Conservation (phyloP, 192 early-diverging fungal species). For the Coemansia reversa region DNA sequence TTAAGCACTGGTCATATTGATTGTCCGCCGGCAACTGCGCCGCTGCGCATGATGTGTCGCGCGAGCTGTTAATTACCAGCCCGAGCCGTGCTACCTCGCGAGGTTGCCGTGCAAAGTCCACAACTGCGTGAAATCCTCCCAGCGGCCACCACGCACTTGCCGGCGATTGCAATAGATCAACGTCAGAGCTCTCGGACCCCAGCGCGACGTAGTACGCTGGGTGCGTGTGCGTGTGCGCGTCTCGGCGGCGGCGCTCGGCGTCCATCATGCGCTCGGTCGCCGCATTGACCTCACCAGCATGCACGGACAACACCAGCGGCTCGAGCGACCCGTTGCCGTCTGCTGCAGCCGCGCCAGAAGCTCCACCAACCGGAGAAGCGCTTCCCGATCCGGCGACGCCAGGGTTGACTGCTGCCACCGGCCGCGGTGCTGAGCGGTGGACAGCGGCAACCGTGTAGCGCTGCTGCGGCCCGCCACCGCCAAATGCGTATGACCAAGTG, state of each 20-base stretch:
- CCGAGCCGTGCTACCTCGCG: slow-evolving; percentile 5
- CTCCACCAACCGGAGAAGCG: background rate
- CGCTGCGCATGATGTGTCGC: slow-evolving; percentile 14
- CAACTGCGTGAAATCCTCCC: slow-evolving; percentile 36
- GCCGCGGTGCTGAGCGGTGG: slow-evolving; percentile 20
- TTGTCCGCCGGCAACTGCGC: slow-evolving; percentile 17
- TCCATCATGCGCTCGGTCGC: slow-evolving; percentile 47
- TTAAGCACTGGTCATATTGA: slow-evolving; percentile 29
- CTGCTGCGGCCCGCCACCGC: slow-evolving; percentile 7
- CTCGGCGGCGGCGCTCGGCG: slow-evolving; percentile 19
- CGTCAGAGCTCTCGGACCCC: slow-evolving; percentile 30
- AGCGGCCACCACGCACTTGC: slow-evolving; percentile 41
- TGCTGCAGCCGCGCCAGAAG: background rate
- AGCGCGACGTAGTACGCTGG: slow-evolving; percentile 30
- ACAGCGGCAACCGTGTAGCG: slow-evolving; percentile 15
- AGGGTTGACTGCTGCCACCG: background rate
- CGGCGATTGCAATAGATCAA: slow-evolving; percentile 25
- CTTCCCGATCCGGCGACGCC: background rate
- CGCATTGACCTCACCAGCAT: slow-evolving; percentile 37
- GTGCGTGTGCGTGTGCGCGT: background rate
- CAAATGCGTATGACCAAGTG: slow-evolving; percentile 12
- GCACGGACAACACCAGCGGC: slow-evolving; percentile 40
- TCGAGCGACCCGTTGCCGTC: slow-evolving; percentile 36
- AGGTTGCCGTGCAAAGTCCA: slow-evolving; percentile 19
- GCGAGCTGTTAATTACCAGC: slow-evolving; percentile 29